Percentiles rank a stretch among this genome's conserved stretches.
Evolutionary conservation across 257 asterid genomes (phyloP).

Genomic region (Plantago major): DNA sequence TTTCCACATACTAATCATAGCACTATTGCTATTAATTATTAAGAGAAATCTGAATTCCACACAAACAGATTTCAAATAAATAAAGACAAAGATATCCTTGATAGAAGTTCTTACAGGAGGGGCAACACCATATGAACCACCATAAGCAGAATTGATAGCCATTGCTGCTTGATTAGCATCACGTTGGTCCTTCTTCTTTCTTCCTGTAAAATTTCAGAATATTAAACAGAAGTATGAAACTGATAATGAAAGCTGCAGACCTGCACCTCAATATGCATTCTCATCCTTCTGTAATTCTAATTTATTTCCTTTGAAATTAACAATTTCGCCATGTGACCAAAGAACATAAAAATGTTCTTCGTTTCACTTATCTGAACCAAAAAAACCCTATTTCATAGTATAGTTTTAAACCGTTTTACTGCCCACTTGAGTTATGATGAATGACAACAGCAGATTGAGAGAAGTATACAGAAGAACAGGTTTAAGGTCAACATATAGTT

Average conservation of each 20-base stretch:
- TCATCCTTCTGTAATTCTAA: too few species aligned
- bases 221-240: not conserved
- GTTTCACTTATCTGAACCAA: not conserved
- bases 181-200: constrained; percentile 85
- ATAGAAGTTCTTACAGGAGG: constrained; percentile 70
- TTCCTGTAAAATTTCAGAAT: constrained; percentile 40
- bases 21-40: constrained; percentile 1
- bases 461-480: too few species aligned
- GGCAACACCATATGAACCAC: constrained; percentile 72
- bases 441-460: too few species aligned
- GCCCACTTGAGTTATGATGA: not conserved
- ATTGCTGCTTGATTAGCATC: constrained; percentile 69
- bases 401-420: not conserved
- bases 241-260: constrained; percentile 1
- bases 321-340: too few species aligned
- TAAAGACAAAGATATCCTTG: constrained; percentile 9
- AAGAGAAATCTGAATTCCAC: constrained; percentile 10
- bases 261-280: too few species aligned
- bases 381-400: not conserved
- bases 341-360: too few species aligned
- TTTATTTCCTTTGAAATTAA: not conserved
- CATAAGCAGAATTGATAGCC: constrained; percentile 60
- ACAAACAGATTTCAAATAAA: not conserved
- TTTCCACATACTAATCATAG: not conserved
- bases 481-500: too few species aligned